phyloP scores from a whole-genome alignment of 805 yeast genomes.

The Debaryomyces maramus region DNA sequence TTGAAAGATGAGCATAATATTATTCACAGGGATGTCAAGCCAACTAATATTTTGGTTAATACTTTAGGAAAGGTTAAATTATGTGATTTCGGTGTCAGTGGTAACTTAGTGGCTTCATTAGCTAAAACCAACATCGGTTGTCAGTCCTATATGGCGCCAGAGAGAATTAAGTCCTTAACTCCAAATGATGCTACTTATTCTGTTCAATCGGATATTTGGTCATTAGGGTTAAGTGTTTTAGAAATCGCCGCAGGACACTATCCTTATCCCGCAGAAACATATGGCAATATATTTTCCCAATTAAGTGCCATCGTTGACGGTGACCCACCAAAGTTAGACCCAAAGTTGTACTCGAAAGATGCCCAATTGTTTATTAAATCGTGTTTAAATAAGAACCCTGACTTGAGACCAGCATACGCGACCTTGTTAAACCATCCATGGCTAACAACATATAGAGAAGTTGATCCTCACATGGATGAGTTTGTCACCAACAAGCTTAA shows the following conservation, averaged over 20 bases:
- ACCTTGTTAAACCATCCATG: conserved; percentile 80
- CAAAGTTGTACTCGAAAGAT: conserved; percentile 59
- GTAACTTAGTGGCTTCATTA: conserved; percentile 89
- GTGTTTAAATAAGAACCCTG: conserved; percentile 80
- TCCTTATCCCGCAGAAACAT: conserved; percentile 97
- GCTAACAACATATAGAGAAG: conserved; percentile 55
- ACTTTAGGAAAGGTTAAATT: conserved; percentile 83
- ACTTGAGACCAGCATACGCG: conserved; percentile 76
- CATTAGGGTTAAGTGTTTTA: conserved; percentile 82
- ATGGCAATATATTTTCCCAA: conserved; percentile 86
- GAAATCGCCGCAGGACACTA: conserved; percentile 90
- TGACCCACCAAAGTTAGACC: conserved; percentile 81
- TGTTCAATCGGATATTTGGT: conserved; percentile 95
- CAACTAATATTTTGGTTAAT: conserved; percentile 86
- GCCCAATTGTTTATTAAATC: conserved; percentile 80
- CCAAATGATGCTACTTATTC: conserved; percentile 83
- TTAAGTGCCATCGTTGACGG: conserved; percentile 96
- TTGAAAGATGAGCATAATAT: conserved; percentile 89
- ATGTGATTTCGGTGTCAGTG: conserved; percentile 96
- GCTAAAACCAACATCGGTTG: conserved; percentile 97
- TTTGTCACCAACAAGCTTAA: conserved; percentile 25
- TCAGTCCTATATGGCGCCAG: conserved; percentile 99
- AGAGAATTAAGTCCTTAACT: conserved; percentile 72
- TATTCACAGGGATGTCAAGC: conserved; percentile 95
- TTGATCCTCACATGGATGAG: conserved; percentile 30